These are phyloP conservation scores for Beta vulgaris DNA, from an alignment of 148 eudicot genomes.

Conservation along the genomic window DNA sequence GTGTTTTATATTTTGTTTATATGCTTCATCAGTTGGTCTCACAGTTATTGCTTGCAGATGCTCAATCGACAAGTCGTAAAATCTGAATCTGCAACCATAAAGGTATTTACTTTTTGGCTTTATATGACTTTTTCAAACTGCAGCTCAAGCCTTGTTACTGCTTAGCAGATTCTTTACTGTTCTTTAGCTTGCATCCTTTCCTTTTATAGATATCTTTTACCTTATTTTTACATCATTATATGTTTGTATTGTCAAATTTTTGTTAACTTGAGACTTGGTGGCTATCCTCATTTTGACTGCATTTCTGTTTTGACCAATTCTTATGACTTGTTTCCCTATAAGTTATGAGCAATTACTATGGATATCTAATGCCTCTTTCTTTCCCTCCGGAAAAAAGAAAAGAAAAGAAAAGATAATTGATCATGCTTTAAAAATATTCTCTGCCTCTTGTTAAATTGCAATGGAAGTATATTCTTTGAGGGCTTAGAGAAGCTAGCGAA, in stretches of 20 bases:
- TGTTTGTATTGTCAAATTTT: not conserved
- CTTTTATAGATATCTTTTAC: not conserved
- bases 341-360: not conserved
- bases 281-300: not conserved
- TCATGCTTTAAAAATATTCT: no score
- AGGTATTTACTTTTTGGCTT: conserved; percentile 43
- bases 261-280: not conserved
- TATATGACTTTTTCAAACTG: not conserved
- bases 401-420: no score
- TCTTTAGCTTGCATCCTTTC: not conserved
- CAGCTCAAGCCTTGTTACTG: not conserved
- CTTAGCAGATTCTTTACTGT: not conserved
- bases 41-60: conserved; percentile 53
- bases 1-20: not conserved
- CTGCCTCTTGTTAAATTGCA: not conserved
- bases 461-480: not conserved
- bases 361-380: no score
- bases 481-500: not conserved
- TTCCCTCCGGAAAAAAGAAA: no score
- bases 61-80: conserved; percentile 91
- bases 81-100: conserved; percentile 86
- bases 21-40: conserved; percentile 12
- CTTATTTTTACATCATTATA: not conserved
- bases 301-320: not conserved
- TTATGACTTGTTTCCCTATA: not conserved